Evolutionary conservation across 1,139 yeast genomes (phyloP).

Genomic region (Zygoascus meyerae): DNA sequence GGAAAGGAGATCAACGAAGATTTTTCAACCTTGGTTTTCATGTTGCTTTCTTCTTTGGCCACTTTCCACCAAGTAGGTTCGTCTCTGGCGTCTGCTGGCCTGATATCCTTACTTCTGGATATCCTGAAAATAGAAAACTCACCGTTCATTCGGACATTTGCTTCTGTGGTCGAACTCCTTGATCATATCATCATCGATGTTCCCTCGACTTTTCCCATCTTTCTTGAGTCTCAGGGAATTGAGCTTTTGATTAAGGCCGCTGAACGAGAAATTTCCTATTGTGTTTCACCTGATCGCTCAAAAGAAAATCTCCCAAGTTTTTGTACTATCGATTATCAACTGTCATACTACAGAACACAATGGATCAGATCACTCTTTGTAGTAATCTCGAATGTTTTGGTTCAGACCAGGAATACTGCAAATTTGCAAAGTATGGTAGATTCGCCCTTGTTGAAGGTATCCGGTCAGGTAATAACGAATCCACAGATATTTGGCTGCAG

Average conservation of each 20-base stretch:
- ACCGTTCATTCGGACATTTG: constrained; percentile 50
- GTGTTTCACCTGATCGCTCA: constrained; percentile 47
- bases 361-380: constrained; percentile 44
- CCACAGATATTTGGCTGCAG: constrained; percentile 63
- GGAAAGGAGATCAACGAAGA: constrained; percentile 35
- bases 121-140: constrained; percentile 45
- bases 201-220: constrained; percentile 48
- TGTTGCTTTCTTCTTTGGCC: constrained; percentile 27
- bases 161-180: constrained; percentile 61
- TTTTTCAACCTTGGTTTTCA: constrained; percentile 26
- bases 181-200: constrained; percentile 49
- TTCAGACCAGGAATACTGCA: constrained; percentile 68
- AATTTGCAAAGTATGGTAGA: constrained; percentile 80
- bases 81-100: constrained; percentile 60
- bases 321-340: constrained; percentile 50
- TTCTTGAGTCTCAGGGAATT: constrained; percentile 65
- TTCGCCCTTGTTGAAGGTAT: constrained; percentile 61
- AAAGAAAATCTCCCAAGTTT: constrained; percentile 46
- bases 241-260: constrained; percentile 54
- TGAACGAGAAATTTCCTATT: constrained; percentile 62
- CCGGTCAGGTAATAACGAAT: constrained; percentile 55
- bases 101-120: constrained; percentile 59
- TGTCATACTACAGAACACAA: constrained; percentile 60
- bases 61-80: constrained; percentile 28
- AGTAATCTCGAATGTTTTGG: constrained; percentile 58